Evolutionary conservation across 2,329 filamentous ascomycete species (phyloP).

Genomic region (Penicillium thymicola): DNA sequence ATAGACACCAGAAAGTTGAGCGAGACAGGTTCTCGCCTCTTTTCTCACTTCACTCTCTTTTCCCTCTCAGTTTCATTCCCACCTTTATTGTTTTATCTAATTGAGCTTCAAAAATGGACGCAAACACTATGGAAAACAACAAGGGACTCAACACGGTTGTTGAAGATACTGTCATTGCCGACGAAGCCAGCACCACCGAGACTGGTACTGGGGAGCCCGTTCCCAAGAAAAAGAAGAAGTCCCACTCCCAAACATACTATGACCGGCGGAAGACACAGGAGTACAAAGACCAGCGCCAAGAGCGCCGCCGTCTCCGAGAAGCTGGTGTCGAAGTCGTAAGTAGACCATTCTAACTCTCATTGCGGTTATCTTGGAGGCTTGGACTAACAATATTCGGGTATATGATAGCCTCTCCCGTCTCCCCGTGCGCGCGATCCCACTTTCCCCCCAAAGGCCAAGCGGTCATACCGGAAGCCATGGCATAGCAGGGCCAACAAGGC

Average conservation of each 20-base stretch:
- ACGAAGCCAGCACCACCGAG: too few relatives aligned
- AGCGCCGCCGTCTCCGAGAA: background rate
- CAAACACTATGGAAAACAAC: too few relatives aligned
- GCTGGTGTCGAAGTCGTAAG: background rate
- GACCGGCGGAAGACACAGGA: background rate
- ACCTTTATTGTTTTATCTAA: too few relatives aligned
- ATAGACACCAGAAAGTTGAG: too few relatives aligned
- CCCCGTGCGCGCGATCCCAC: background rate
- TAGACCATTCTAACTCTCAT: background rate
- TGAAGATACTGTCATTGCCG: too few relatives aligned
- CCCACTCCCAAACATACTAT: background rate
- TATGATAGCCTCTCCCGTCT: background rate
- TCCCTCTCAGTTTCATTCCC: too few relatives aligned
- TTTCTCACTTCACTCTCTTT: too few relatives aligned
- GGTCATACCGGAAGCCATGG: background rate
- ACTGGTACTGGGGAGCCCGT: too few relatives aligned
- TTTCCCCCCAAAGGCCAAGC: background rate
- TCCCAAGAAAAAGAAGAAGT: background rate
- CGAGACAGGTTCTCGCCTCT: too few relatives aligned
- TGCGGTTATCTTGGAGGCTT: background rate
- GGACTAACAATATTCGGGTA: background rate
- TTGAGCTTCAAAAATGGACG: too few relatives aligned
- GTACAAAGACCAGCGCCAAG: background rate
- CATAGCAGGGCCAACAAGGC: background rate
- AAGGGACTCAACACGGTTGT: too few relatives aligned